Conservation (phyloP, 352 stramenopile genomes). For the Phytophthora tentaculata region DNA sequence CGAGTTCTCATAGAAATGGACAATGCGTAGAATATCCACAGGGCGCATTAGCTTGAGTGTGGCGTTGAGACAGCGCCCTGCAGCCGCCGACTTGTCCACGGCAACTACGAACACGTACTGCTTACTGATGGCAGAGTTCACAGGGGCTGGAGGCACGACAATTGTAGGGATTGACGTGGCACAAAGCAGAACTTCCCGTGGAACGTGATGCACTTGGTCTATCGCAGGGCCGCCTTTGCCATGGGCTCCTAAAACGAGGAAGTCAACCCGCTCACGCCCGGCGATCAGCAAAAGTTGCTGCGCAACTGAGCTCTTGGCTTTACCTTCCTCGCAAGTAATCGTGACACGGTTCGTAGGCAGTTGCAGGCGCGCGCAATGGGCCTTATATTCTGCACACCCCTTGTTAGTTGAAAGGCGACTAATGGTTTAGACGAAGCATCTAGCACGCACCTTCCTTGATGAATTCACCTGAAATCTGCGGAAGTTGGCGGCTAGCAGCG, state of each 20-base stretch:
- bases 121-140: constrained; percentile 47
- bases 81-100: constrained; percentile 40
- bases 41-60: constrained; percentile 65
- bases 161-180: constrained; percentile 37
- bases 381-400: constrained; percentile 54
- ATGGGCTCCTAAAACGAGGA: constrained; percentile 61
- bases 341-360: constrained; percentile 49
- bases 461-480: constrained; percentile 64
- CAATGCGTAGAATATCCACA: constrained; percentile 48
- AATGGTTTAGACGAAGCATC: neutral
- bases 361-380: constrained; percentile 47
- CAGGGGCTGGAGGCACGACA: constrained; percentile 54
- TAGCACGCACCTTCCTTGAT: constrained; percentile 50
- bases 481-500: constrained; percentile 53
- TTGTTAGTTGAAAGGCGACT: neutral
- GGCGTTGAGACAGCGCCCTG: constrained; percentile 48
- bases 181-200: constrained; percentile 48
- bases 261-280: constrained; percentile 37
- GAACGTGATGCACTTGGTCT: constrained; percentile 64
- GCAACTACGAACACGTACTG: constrained; percentile 66
- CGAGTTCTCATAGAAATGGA: constrained; percentile 68
- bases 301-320: constrained; percentile 33
- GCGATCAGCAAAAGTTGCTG: constrained; percentile 45
- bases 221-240: constrained; percentile 67
- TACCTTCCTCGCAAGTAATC: constrained; percentile 37